Conservation (phyloP, 306 rosid genomes). For the Citrullus colocynthis region DNA sequence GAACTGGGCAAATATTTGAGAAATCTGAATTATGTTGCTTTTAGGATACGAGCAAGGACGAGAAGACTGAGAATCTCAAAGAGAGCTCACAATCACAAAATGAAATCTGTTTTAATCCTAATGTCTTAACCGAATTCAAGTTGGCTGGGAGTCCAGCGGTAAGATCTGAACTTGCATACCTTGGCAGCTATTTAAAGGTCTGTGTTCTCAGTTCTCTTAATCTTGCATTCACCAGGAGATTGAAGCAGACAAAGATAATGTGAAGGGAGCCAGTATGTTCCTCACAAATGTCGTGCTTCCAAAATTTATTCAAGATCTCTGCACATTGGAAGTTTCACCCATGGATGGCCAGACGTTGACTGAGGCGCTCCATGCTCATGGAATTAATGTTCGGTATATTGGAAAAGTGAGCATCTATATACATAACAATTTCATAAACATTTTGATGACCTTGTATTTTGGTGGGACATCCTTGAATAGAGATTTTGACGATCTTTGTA, state of each 20-base stretch:
- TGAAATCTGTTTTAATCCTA: conserved; percentile 77
- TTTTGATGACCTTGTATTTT: background rate
- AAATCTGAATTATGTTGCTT: conserved; percentile 6
- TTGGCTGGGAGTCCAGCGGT: conserved; percentile 73
- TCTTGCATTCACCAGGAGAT: conserved; percentile 52
- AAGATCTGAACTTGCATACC: background rate
- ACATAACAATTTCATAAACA: background rate
- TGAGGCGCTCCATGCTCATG: conserved; percentile 98
- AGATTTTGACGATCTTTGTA: background rate
- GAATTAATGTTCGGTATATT: conserved; percentile 88
- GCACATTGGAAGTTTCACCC: conserved; percentile 96
- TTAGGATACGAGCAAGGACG: conserved; percentile 43
- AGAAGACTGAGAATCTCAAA: conserved; percentile 31
- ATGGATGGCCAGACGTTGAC: conserved; percentile 98
- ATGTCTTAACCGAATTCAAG: conserved; percentile 86
- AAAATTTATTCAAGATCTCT: conserved; percentile 89
- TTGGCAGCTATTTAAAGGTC: background rate
- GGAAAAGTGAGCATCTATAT: conserved; percentile 52
- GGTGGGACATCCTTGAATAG: background rate
- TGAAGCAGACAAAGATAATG: conserved; percentile 72
- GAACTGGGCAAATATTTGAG: background rate
- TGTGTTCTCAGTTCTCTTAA: conserved; percentile 11
- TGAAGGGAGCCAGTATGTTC: conserved; percentile 67
- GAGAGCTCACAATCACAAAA: conserved; percentile 29
- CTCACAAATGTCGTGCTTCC: conserved; percentile 81